Percentiles rank a stretch among this genome's conserved stretches.
Conservation (phyloP, 129 eudicot genomes). For the Flaveria brownii region DNA sequence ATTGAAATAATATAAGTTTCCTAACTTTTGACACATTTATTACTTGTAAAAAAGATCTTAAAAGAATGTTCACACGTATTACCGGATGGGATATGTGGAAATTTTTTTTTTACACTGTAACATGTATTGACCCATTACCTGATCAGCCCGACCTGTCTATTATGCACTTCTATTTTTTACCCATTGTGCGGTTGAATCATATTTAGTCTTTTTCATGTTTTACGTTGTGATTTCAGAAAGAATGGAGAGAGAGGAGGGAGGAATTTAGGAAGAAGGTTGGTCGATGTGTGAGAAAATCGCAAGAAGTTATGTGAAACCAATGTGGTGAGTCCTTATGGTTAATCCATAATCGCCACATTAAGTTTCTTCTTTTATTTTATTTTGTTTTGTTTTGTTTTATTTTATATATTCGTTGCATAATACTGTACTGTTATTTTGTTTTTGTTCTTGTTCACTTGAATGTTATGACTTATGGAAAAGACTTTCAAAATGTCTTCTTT, state of each 20-base stretch:
- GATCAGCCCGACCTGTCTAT: background rate
- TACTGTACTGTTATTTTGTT: conserved; percentile 14
- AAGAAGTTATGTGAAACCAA: conserved; percentile 55
- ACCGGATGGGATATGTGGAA: too few species aligned
- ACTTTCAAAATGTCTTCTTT: background rate
- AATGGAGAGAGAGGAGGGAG: conserved; percentile 78
- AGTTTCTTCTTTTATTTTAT: conserved; percentile 32
- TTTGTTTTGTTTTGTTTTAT: conserved; percentile 19
- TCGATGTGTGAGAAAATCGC: conserved; percentile 81
- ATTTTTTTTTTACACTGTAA: background rate
- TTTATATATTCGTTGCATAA: conserved; percentile 25
- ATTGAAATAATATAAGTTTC: background rate
- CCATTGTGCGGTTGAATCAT: background rate
- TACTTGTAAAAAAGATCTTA: background rate
- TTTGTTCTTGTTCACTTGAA: conserved; percentile 7
- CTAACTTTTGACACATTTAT: background rate
- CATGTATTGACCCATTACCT: background rate
- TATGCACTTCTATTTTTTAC: background rate
- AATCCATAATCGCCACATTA: conserved; percentile 22
- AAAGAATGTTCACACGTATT: background rate
- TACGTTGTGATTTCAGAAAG: conserved; percentile 53
- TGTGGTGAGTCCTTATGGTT: conserved; percentile 33
- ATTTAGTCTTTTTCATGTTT: background rate
- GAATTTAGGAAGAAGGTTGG: conserved; percentile 78
- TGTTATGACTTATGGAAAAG: background rate